Evolutionary conservation across 1,139 yeast species (phyloP).

Genomic region (Diutina catenulata): DNA sequence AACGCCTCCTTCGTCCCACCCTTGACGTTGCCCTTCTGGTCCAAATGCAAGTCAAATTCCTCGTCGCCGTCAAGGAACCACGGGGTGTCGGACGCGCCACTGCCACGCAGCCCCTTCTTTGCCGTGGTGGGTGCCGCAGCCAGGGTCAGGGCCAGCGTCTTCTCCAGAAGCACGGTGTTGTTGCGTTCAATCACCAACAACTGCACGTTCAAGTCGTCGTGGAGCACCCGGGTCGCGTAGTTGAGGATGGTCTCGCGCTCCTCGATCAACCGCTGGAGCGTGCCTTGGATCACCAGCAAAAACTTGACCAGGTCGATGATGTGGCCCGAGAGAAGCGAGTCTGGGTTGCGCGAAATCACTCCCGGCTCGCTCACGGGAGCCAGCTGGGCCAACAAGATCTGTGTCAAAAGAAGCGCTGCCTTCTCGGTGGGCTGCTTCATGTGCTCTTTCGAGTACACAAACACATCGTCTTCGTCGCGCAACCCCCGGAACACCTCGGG

Average conservation of each 20-base stretch:
- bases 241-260: slow-evolving; percentile 61
- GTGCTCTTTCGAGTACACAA: slow-evolving; percentile 28
- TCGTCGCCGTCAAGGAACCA: slow-evolving; percentile 80
- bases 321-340: slow-evolving; percentile 30
- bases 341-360: slow-evolving; percentile 38
- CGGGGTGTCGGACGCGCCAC: slow-evolving; percentile 30
- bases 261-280: slow-evolving; percentile 49
- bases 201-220: slow-evolving; percentile 56
- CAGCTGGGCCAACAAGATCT: slow-evolving; percentile 33
- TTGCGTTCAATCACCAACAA: slow-evolving; percentile 50
- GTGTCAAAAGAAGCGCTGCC: slow-evolving; percentile 36
- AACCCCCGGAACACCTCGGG: slow-evolving; percentile 61
- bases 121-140: not conserved
- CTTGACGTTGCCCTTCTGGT: slow-evolving; percentile 60
- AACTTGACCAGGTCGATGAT: slow-evolving; percentile 35
- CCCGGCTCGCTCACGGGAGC: slow-evolving; percentile 27
- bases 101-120: not conserved
- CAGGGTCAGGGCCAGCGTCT: slow-evolving; percentile 10
- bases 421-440: slow-evolving; percentile 36
- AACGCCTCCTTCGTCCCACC: slow-evolving; percentile 83
- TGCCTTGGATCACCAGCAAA: slow-evolving; percentile 28
- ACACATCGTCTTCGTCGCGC: slow-evolving; percentile 41
- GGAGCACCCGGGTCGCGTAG: slow-evolving; percentile 69
- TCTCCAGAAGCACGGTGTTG: slow-evolving; percentile 34
- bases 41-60: slow-evolving; percentile 62